Evolutionary conservation across 495 filamentous ascomycete species (phyloP).

Genomic region (Aspergillus asperescens): DNA sequence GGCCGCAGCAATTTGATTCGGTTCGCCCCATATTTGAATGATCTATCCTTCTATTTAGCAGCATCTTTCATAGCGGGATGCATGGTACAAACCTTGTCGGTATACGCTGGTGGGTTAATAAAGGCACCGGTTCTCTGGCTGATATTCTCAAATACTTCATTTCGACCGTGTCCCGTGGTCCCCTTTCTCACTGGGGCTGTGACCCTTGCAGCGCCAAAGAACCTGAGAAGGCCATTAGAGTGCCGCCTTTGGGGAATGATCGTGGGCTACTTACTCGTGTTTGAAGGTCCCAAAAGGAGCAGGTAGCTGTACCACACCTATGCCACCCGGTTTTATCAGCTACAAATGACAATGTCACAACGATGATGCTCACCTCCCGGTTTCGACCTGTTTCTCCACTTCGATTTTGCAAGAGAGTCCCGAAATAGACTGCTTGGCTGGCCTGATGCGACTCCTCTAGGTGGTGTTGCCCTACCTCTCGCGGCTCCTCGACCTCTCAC

Average conservation of each 20-base stretch:
- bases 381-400: conserved; percentile 18
- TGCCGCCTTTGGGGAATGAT: neutral
- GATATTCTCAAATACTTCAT: conserved; percentile 25
- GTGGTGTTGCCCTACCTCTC: conserved; percentile 4
- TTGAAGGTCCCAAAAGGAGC: conserved; percentile 20
- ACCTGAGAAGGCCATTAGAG: conserved; percentile 7
- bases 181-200: neutral
- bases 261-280: conserved; percentile 19
- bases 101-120: conserved; percentile 19
- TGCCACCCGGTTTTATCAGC: neutral
- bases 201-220: conserved; percentile 17
- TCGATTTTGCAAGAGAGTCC: conserved; percentile 23
- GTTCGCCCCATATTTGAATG: conserved; percentile 24
- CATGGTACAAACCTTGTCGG: conserved; percentile 16
- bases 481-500: conserved; percentile 1
- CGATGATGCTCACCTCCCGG: conserved; percentile 15
- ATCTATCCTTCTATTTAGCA: conserved; percentile 11
- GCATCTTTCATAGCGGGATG: neutral
- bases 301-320: conserved; percentile 15
- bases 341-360: neutral
- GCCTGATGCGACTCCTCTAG: neutral
- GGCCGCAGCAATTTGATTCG: conserved; percentile 21
- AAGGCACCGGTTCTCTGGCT: conserved; percentile 22
- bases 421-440: conserved; percentile 11
- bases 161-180: neutral